Conservation (phyloP, 2,329 filamentous ascomycete genomes). For the Alternaria conjuncta region DNA sequence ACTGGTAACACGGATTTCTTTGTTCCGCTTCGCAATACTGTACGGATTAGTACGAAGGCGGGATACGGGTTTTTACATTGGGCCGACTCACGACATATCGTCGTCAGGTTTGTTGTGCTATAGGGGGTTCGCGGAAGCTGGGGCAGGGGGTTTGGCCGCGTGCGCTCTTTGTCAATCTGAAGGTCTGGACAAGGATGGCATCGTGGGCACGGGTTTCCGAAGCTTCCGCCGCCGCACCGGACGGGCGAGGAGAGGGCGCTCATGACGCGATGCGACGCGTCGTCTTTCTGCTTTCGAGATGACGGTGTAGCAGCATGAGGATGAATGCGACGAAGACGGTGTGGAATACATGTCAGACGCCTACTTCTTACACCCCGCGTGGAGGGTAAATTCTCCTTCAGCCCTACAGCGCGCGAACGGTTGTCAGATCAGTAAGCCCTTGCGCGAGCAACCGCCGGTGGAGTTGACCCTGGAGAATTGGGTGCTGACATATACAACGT, state of each 20-base stretch:
- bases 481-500: slow-evolving; percentile 27
- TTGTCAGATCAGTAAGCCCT: slow-evolving; percentile 35
- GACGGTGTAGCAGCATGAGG: background rate
- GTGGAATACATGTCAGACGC: background rate
- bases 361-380: slow-evolving; percentile 17
- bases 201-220: background rate
- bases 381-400: slow-evolving; percentile 16
- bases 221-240: background rate
- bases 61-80: background rate
- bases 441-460: slow-evolving; percentile 31
- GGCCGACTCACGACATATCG: background rate
- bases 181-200: background rate
- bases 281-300: background rate
- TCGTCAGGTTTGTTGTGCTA: background rate
- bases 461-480: slow-evolving; percentile 25
- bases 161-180: background rate
- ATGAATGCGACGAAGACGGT: background rate
- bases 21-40: background rate
- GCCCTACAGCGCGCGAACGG: slow-evolving; percentile 23
- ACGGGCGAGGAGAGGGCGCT: background rate
- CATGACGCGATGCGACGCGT: background rate
- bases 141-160: background rate
- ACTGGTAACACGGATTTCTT: background rate
- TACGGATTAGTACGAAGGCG: background rate
- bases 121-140: background rate